Percentiles rank a stretch among this genome's conserved stretches.
phyloP scores from a whole-genome alignment of 352 stramenopile genomes.

The Thraustotheca clavata region DNA sequence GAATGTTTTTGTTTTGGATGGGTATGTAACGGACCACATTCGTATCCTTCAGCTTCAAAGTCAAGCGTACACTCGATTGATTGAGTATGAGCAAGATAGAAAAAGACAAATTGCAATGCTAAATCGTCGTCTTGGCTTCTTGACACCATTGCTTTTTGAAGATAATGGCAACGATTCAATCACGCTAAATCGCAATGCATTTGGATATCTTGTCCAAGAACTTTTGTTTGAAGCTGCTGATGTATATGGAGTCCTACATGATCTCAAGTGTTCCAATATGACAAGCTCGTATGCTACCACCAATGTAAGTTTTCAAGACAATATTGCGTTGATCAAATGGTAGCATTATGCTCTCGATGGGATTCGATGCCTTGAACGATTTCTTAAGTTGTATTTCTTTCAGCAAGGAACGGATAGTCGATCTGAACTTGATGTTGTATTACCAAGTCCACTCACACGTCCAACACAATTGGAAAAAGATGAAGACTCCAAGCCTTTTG shows the following conservation, averaged over 20 bases:
- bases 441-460: slow-evolving; percentile 14
- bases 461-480: slow-evolving; percentile 2
- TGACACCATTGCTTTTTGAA: slow-evolving; percentile 35
- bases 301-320: not conserved
- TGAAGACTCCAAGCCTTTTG: slow-evolving; percentile 6
- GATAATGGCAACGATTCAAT: slow-evolving; percentile 14
- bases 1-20: slow-evolving; percentile 45
- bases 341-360: slow-evolving; percentile 45
- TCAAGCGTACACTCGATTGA: slow-evolving; percentile 41
- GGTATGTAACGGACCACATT: slow-evolving; percentile 59
- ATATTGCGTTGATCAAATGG: slow-evolving; percentile 31
- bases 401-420: slow-evolving; percentile 3
- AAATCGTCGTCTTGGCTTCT: slow-evolving; percentile 34
- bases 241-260: slow-evolving; percentile 45
- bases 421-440: slow-evolving; percentile 6
- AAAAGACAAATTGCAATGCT: slow-evolving; percentile 65
- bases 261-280: slow-evolving; percentile 36
- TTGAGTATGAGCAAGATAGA: slow-evolving; percentile 40
- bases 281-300: slow-evolving; percentile 4
- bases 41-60: slow-evolving; percentile 50
- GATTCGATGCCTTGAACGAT: slow-evolving; percentile 62
- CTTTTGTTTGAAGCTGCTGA: slow-evolving; percentile 57
- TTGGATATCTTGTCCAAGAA: slow-evolving; percentile 48
- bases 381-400: slow-evolving; percentile 55
- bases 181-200: slow-evolving; percentile 45